Conservation (phyloP, 2,329 filamentous ascomycete species). For the Cadophora gregata region DNA sequence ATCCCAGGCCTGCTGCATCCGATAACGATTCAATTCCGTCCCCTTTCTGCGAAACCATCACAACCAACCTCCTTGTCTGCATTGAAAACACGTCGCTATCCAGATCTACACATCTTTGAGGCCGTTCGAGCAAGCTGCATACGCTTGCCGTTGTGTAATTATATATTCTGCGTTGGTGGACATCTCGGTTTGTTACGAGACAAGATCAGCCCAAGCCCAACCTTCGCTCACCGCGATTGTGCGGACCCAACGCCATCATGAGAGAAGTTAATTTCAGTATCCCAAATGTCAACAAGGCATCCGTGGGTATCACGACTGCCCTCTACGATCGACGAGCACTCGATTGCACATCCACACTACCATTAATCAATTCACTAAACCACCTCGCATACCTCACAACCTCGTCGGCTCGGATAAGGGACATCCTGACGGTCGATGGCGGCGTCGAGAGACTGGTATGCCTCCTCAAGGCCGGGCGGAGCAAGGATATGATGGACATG, state of each 20-base stretch:
- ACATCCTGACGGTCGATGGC: conserved; percentile 98
- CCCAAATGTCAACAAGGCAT: conserved; percentile 99
- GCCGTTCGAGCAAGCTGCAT: conserved; percentile 33
- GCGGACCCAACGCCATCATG: conserved; percentile 66
- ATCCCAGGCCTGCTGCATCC: conserved; percentile 36
- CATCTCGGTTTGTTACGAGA: conserved; percentile 32
- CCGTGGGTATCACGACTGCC: conserved; percentile 96
- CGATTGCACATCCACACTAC: conserved; percentile 96
- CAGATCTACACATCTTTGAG: conserved; percentile 12
- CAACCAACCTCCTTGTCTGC: conserved; percentile 19
- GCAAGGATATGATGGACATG: conserved; percentile 99
- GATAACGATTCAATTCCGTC: conserved; percentile 26
- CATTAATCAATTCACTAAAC: conserved; percentile 98
- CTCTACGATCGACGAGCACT: conserved; percentile 96
- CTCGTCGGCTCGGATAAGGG: conserved; percentile 94
- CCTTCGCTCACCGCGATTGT: conserved; percentile 33
- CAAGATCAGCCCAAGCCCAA: conserved; percentile 13
- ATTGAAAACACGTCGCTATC: conserved; percentile 25
- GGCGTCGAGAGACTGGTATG: conserved; percentile 95
- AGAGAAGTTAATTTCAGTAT: conserved; percentile 99
- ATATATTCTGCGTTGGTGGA: conserved; percentile 27
- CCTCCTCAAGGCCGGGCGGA: conserved; percentile 96
- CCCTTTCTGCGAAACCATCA: conserved; percentile 31
- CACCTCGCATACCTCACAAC: conserved; percentile 98
- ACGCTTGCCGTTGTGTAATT: conserved; percentile 23